A percentile compares a stretch with the other conserved stretches of the same genome.
Conservation (phyloP, 2,329 filamentous ascomycete species). For the Xylariaceae sp. region DNA sequence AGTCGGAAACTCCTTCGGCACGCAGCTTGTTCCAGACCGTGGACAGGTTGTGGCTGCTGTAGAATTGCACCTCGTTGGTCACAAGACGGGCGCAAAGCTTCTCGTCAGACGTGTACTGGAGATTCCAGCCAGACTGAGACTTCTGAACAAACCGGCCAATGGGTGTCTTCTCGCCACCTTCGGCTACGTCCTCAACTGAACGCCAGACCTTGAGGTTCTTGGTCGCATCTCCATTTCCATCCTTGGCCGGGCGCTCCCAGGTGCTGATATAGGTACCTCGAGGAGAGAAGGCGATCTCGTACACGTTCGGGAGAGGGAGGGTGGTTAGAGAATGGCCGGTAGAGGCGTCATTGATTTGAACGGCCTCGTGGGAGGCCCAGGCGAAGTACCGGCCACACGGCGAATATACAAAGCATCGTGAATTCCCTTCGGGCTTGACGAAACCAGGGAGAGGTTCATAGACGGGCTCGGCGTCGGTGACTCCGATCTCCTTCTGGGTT, state of each 20-base stretch:
- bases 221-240: constrained; percentile 84
- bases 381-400: constrained; percentile 94
- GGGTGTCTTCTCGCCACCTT: constrained; percentile 61
- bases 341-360: constrained; percentile 78
- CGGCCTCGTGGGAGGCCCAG: constrained; percentile 83
- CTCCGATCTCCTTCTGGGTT: constrained; percentile 92
- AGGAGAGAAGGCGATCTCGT: constrained; percentile 91
- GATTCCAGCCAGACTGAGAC: constrained; percentile 89
- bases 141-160: constrained; percentile 93
- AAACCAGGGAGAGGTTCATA: constrained; percentile 85
- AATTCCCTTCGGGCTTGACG: constrained; percentile 80
- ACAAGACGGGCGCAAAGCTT: constrained; percentile 86
- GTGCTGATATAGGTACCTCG: constrained; percentile 90
- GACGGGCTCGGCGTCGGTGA: constrained; percentile 84
- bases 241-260: constrained; percentile 90
- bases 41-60: constrained; percentile 76
- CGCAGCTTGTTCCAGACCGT: constrained; percentile 94
- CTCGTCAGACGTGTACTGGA: constrained; percentile 95
- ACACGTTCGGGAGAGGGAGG: constrained; percentile 77
- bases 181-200: constrained; percentile 64
- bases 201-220: constrained; percentile 98
- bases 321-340: constrained; percentile 68
- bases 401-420: constrained; percentile 92
- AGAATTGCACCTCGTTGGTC: constrained; percentile 97
- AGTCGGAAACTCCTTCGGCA: constrained; percentile 84